A percentile compares a stretch with the other conserved stretches of the same genome.
Evolutionary conservation across 495 filamentous ascomycete genomes (phyloP).

Genomic region (Tuber microsphaerosporum): DNA sequence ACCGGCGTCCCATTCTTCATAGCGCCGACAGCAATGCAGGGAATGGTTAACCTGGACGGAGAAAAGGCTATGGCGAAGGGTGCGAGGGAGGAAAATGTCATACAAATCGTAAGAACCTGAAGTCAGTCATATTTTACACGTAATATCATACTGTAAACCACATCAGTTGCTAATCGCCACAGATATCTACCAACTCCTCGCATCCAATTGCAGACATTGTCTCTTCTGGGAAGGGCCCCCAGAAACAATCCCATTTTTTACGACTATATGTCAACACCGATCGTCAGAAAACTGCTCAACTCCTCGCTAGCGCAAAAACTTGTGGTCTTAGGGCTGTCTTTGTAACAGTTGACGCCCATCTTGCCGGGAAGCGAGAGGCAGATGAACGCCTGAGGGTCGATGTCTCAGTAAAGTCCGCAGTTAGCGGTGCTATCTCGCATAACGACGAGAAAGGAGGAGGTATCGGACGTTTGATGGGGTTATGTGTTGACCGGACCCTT

Average conservation of each 20-base stretch:
- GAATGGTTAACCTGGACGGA: slow-evolving; percentile 48
- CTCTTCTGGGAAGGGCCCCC: slow-evolving; percentile 43
- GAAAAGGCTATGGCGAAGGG: slow-evolving; percentile 49
- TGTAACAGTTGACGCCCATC: slow-evolving; percentile 61
- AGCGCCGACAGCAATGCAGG: slow-evolving; percentile 48
- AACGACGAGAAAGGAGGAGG: slow-evolving; percentile 66
- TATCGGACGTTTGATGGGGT: slow-evolving; percentile 63
- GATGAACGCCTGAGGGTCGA: slow-evolving; percentile 33
- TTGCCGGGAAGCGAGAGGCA: slow-evolving; percentile 54
- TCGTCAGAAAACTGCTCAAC: slow-evolving; percentile 57
- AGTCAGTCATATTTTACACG: not conserved
- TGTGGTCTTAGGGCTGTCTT: slow-evolving; percentile 60
- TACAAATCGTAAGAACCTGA: slow-evolving; percentile 51
- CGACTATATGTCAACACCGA: slow-evolving; percentile 78
- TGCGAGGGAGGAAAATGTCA: slow-evolving; percentile 47
- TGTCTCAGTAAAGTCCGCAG: slow-evolving; percentile 43
- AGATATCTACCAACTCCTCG: slow-evolving; percentile 66
- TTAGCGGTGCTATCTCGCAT: slow-evolving; percentile 36
- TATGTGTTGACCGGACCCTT: slow-evolving; percentile 63
- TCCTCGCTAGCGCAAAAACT: slow-evolving; percentile 53
- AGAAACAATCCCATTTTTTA: slow-evolving; percentile 52
- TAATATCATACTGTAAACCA: not conserved
- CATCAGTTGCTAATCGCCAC: not conserved
- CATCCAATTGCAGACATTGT: slow-evolving; percentile 59
- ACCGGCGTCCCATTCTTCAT: slow-evolving; percentile 45